Conservation (phyloP, 352 stramenopile genomes). For the Pythium sp. region DNA sequence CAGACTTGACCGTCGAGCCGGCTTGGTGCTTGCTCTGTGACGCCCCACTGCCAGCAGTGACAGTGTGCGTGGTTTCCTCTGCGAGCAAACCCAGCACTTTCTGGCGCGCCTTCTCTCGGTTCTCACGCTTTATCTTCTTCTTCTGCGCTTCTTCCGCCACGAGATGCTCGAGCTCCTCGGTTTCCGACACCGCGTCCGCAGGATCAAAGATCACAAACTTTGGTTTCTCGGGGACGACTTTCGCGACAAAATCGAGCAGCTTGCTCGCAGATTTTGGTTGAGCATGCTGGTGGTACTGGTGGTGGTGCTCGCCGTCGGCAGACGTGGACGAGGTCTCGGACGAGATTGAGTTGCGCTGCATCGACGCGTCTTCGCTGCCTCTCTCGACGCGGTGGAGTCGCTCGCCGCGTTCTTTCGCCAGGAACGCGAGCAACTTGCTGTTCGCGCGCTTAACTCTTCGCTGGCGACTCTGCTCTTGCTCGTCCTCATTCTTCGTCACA, state of each 20-base stretch:
- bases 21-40: conserved; percentile 10
- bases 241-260: conserved; percentile 59
- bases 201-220: conserved; percentile 60
- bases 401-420: conserved; percentile 50
- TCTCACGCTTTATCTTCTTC: conserved; percentile 44
- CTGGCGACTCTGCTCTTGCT: conserved; percentile 9
- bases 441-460: conserved; percentile 35
- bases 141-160: conserved; percentile 37
- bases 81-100: conserved; percentile 46
- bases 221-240: conserved; percentile 42
- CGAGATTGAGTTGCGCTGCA: conserved; percentile 23
- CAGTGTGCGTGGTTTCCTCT: conserved; percentile 30
- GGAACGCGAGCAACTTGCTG: conserved; percentile 56
- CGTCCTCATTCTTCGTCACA: background rate
- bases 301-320: background rate
- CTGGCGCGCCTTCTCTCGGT: conserved; percentile 41
- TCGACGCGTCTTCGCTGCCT: conserved; percentile 12
- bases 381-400: conserved; percentile 34
- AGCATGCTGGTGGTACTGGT: background rate
- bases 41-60: conserved; percentile 9
- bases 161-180: conserved; percentile 35
- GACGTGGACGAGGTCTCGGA: conserved; percentile 22
- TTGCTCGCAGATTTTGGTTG: conserved; percentile 24
- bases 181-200: conserved; percentile 32
- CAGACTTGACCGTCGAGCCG: conserved; percentile 42